Evolutionary conservation across 805 yeast genomes (phyloP).

Genomic region (Metschnikowia henanensis): DNA sequence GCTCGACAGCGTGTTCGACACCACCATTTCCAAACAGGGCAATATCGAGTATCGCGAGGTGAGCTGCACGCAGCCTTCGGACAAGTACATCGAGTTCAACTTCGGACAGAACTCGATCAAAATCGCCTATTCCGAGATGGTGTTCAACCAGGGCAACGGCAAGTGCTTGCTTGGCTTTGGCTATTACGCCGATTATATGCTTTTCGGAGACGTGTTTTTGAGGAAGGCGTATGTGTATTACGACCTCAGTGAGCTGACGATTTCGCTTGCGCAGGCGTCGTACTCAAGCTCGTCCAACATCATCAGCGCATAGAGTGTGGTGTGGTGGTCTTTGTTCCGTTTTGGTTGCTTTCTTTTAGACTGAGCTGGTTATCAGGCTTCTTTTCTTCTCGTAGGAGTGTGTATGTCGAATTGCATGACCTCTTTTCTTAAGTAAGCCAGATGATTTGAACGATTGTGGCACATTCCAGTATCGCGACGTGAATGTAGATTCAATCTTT

Average conservation of each 20-base stretch:
- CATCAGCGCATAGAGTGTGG: conserved; percentile 8
- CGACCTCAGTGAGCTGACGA: background rate
- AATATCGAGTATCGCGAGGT: conserved; percentile 9
- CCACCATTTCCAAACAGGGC: conserved; percentile 7
- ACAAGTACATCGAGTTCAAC: conserved; percentile 12
- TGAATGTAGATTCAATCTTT: no score
- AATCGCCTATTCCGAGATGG: conserved; percentile 9
- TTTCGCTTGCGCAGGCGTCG: conserved; percentile 13
- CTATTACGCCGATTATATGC: conserved; percentile 5
- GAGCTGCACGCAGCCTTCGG: conserved; percentile 16
- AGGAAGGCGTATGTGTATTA: conserved; percentile 16
- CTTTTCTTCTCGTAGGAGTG: background rate
- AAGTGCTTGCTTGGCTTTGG: conserved; percentile 14
- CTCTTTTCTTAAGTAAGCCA: no score
- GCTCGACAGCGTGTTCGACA: conserved; percentile 9
- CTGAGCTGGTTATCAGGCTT: background rate
- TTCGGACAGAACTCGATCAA: conserved; percentile 11
- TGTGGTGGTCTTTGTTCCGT: background rate
- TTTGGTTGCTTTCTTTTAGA: background rate
- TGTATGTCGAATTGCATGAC: no score
- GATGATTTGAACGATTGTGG: background rate
- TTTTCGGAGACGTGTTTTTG: conserved; percentile 19
- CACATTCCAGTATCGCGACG: no score
- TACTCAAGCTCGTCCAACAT: conserved; percentile 11
- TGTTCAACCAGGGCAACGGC: conserved; percentile 4